Evolutionary conservation across 345 rosid genomes (phyloP).

Genomic region (Citrus mangshanensis): DNA sequence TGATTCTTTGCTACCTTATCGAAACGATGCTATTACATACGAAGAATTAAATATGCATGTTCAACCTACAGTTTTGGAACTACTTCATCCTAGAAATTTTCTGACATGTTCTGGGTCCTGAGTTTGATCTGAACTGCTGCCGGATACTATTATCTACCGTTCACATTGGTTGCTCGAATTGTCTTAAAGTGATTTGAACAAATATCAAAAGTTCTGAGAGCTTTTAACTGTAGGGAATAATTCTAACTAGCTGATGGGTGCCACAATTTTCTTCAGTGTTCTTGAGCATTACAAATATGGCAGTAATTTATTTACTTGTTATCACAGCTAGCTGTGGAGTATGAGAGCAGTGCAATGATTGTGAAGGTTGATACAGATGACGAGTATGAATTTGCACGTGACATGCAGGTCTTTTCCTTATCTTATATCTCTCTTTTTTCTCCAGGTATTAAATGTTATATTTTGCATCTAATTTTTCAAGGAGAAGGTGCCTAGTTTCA

Average conservation of each 20-base stretch:
- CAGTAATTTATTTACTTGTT: not conserved
- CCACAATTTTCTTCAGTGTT: not conserved
- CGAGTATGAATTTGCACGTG: conserved; percentile 84
- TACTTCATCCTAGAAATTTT: not conserved
- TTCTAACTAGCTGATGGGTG: not conserved
- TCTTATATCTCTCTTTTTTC: not conserved
- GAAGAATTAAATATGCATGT: not conserved
- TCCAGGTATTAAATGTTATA: not conserved
- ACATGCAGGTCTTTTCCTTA: conserved; percentile 65
- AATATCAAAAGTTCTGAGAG: not conserved
- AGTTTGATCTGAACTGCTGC: not conserved
- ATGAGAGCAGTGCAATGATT: conserved; percentile 72
- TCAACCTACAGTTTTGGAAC: not conserved
- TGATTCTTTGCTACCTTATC: not conserved
- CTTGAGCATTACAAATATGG: not conserved
- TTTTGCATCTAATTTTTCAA: not conserved
- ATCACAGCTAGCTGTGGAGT: conserved; percentile 83
- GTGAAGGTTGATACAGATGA: conserved; percentile 91
- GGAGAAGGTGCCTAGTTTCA: not conserved
- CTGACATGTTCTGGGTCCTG: not conserved
- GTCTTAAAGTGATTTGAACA: not conserved
- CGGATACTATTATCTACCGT: not conserved
- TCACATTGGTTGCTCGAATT: not conserved
- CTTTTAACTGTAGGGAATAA: not conserved
- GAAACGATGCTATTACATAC: not conserved